Percentiles rank a stretch among this genome's conserved stretches.
phyloP scores from a whole-genome alignment of 1,139 yeast species.

The Kurtzmaniella natalensis region DNA sequence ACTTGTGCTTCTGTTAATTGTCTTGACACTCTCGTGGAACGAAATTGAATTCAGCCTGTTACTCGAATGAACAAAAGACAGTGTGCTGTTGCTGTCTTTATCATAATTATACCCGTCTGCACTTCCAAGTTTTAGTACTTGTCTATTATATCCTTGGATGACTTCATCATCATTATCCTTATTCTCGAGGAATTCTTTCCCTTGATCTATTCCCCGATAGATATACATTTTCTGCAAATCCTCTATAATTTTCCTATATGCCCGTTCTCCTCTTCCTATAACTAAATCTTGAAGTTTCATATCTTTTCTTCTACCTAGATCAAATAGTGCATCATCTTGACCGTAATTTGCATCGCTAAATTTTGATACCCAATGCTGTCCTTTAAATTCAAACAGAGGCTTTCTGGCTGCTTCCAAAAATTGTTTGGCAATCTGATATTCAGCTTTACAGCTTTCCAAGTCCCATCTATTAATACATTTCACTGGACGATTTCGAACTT shows the following conservation, averaged over 20 bases:
- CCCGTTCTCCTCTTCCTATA: conserved; percentile 21
- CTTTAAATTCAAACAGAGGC: conserved; percentile 4
- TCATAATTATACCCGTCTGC: conserved; percentile 10
- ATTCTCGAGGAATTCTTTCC: conserved; percentile 3
- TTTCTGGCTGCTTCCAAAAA: conserved; percentile 1
- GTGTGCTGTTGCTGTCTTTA: conserved; percentile 6
- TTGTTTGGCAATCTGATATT: conserved; percentile 17
- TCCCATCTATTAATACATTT: conserved; percentile 32
- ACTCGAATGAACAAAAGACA: neutral
- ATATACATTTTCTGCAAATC: conserved; percentile 12
- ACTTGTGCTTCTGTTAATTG: neutral
- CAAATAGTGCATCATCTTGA: conserved; percentile 2
- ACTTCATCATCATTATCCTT: conserved; percentile 2
- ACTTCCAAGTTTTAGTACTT: conserved; percentile 8
- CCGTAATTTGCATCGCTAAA: conserved; percentile 5
- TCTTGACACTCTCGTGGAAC: too few relatives aligned
- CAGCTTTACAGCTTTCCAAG: conserved; percentile 27
- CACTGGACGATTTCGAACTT: conserved; percentile 16
- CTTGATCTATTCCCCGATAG: conserved; percentile 7
- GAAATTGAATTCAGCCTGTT: too few relatives aligned
- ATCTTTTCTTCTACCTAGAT: conserved; percentile 13
- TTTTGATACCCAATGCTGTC: conserved; percentile 8
- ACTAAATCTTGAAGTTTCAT: conserved; percentile 21
- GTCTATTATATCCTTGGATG: conserved; percentile 6
- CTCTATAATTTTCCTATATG: conserved; percentile 18